Base-by-base conservation (phyloP, 202 grass and related monocot genomes). In the Brachypodium distachyon region DNA sequence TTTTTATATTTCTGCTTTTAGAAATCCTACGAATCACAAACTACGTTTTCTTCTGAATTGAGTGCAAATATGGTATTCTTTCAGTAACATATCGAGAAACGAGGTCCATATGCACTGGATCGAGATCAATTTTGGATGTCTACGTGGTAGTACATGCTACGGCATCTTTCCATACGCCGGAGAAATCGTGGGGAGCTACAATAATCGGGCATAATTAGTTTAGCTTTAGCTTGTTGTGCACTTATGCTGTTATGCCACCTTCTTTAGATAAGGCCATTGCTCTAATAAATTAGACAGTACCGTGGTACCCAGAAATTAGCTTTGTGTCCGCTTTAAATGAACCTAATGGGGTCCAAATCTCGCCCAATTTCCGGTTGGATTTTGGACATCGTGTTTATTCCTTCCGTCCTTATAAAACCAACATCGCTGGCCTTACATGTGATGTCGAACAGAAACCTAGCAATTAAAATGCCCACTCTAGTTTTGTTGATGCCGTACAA, bases 231-330 rank as follows among this genome's bases (percentile, higher is more conserved):
- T 57, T 69, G 38, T 34, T 31, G 2, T 25, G 72, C 53, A 46
- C 54, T 42, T 42, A 31, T 59, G 54, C 54, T 11, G 17, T 29
- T 61, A 44, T 4, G 52, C 8, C 9, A 53, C 12, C 76, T 22
- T 28, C 3, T 54, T 53, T 79, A 33, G 50, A 28, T 27, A 31
- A 44, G 25, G 50, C 10, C 38, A 29, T 66, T 23, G 26, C 8
- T 34, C 19, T 41, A 9, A 48, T 85, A 37, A 78, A 59, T 42
- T 54, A 27, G 66, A 13, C 50, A 10, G 71, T 47, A 54, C 19
- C 3, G 68, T 63, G 78, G 55, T 49, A 46, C 32, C 61, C 39
- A 31, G 32, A 60, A 39, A 77, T 77, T 82, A 87, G 79, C 73
- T 82, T 46, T 28, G 14, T 21, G 73, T 43, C 49, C 38, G 49